These are phyloP conservation scores for Sclerotinia subarctica DNA, from an alignment of 2,329 filamentous ascomycete species.

Conservation along the genomic window DNA sequence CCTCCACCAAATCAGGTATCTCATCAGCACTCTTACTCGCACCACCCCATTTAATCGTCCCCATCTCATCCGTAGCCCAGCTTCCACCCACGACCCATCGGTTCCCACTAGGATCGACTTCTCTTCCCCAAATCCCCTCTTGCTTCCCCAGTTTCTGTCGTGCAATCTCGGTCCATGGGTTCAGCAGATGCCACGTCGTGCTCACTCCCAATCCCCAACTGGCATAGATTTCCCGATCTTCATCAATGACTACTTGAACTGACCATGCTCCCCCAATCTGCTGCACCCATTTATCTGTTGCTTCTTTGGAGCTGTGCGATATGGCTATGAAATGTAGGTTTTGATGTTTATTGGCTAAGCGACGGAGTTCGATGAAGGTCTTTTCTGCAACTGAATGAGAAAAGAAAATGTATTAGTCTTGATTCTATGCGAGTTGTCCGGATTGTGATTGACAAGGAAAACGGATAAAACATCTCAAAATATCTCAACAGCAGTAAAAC, in stretches of 20 bases:
- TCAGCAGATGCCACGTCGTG: constrained; percentile 61
- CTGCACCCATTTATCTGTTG: constrained; percentile 45
- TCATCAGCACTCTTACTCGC: constrained; percentile 51
- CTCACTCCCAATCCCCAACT: constrained; percentile 64
- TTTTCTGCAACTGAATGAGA: constrained; percentile 60
- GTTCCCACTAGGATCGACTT: constrained; percentile 61
- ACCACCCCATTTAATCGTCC: constrained; percentile 51
- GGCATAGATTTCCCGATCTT: constrained; percentile 58
- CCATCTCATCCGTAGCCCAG: constrained; percentile 42
- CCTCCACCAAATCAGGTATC: constrained; percentile 51
- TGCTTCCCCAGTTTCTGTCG: constrained; percentile 56
- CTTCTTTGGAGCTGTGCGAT: constrained; percentile 59
- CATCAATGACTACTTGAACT: constrained; percentile 59
- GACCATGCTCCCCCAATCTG: constrained; percentile 41
- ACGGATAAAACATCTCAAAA: neutral
- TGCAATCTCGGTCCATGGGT: constrained; percentile 54
- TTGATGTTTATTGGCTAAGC: constrained; percentile 51
- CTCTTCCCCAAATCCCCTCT: constrained; percentile 62
- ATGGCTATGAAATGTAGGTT: constrained; percentile 58
- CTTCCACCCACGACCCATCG: constrained; percentile 66
- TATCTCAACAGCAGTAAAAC: neutral
- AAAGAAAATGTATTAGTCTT: constrained; percentile 1
- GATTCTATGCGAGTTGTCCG: neutral
- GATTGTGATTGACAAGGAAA: neutral
- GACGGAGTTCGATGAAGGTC: constrained; percentile 55